Evolutionary conservation across 2,329 filamentous ascomycete species (phyloP).

Genomic region (Trichoderma sp.): DNA sequence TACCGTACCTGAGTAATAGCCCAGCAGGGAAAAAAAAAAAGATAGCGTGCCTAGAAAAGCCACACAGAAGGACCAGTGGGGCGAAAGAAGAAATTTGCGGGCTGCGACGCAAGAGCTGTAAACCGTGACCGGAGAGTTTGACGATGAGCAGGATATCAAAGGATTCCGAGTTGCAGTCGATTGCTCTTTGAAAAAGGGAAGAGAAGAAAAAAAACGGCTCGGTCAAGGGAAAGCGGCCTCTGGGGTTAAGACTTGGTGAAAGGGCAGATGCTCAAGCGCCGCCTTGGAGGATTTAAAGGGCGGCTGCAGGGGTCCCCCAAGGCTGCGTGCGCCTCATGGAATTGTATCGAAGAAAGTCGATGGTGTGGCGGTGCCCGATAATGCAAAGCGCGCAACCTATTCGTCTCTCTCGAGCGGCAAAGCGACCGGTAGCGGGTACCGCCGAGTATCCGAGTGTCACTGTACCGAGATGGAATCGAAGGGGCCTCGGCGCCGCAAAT

Average conservation of each 20-base stretch:
- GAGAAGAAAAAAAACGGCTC: not conserved
- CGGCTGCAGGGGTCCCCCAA: conserved; percentile 39
- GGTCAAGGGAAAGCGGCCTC: conserved; percentile 24
- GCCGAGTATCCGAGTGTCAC: conserved; percentile 18
- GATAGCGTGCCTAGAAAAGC: conserved; percentile 24
- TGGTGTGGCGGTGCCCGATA: conserved; percentile 45
- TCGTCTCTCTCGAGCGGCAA: not conserved
- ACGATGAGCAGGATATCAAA: not conserved
- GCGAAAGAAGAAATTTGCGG: conserved; percentile 22
- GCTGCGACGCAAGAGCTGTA: not conserved
- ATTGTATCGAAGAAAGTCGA: conserved; percentile 49
- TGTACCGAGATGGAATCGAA: not conserved
- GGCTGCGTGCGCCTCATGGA: conserved; percentile 48
- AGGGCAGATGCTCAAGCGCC: conserved; percentile 25
- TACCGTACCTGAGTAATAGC: conserved; percentile 20
- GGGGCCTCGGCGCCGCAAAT: not conserved
- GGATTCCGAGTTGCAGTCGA: not conserved
- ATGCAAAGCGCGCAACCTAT: conserved; percentile 17
- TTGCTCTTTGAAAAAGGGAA: conserved; percentile 4
- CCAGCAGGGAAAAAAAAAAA: conserved; percentile 25
- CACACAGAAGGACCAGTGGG: conserved; percentile 20
- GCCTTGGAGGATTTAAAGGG: conserved; percentile 37
- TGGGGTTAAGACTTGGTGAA: conserved; percentile 11
- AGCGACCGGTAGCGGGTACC: conserved; percentile 10
- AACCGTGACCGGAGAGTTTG: not conserved